phyloP scores from a whole-genome alignment of 2,329 filamentous ascomycete species.

The Colletotrichum sidae region DNA sequence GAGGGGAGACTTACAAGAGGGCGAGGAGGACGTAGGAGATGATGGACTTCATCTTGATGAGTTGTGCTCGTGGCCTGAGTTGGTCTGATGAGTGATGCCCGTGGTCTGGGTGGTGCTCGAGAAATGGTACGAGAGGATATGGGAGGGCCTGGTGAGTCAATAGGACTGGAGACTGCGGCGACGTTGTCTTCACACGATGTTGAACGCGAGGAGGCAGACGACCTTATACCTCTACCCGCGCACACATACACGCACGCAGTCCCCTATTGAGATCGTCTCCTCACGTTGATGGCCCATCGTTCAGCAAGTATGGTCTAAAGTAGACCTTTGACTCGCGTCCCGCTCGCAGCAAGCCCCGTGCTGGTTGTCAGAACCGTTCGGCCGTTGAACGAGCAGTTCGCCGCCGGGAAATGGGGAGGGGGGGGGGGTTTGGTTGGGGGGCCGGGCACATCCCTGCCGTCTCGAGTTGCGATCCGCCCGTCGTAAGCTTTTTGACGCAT shows the following conservation, averaged over 20 bases:
- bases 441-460: slow-evolving; percentile 6
- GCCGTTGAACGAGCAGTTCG: slow-evolving; percentile 1
- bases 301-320: slow-evolving; percentile 16
- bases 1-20: slow-evolving; percentile 11
- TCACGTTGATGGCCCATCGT: slow-evolving; percentile 12
- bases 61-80: neutral
- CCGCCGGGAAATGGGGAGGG: slow-evolving; percentile 3
- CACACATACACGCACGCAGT: slow-evolving; percentile 3
- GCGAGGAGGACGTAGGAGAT: slow-evolving; percentile 23
- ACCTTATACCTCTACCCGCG: neutral
- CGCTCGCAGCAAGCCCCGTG: too few species aligned
- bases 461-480: neutral
- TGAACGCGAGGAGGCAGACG: too few species aligned
- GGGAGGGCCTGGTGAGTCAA: neutral
- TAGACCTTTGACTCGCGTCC: slow-evolving; percentile 20
- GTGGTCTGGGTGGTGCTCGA: neutral
- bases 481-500: slow-evolving; percentile 9
- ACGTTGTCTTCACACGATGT: too few species aligned
- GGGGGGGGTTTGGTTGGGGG: neutral
- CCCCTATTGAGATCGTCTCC: neutral
- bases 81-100: neutral
- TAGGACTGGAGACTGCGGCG: neutral
- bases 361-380: slow-evolving; percentile 1
- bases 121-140: neutral
- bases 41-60: slow-evolving; percentile 21